phyloP scores from a whole-genome alignment of 1,284 basidiomycete genomes.

The Vanrija sp. region DNA sequence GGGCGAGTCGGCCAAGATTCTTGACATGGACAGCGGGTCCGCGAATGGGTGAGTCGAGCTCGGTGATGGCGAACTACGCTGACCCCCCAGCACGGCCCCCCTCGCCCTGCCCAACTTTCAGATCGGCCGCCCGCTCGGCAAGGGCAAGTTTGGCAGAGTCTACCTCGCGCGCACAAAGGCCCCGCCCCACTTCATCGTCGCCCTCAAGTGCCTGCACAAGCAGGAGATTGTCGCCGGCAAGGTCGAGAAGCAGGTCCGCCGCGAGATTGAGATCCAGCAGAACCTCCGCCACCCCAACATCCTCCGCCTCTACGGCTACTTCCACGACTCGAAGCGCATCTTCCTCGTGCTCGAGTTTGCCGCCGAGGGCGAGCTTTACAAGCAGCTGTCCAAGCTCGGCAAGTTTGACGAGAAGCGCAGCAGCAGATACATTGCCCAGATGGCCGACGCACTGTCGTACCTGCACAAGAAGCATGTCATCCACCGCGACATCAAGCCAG shows the following conservation, averaged over 20 bases:
- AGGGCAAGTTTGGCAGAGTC: slow-evolving; percentile 97
- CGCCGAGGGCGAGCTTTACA: slow-evolving; percentile 92
- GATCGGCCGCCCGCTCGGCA: slow-evolving; percentile 91
- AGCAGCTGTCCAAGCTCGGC: slow-evolving; percentile 80
- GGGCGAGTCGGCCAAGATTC: slow-evolving; percentile 67
- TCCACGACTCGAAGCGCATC: slow-evolving; percentile 96
- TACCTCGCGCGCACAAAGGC: slow-evolving; percentile 95
- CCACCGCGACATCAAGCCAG: slow-evolving; percentile 98
- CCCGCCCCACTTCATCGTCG: slow-evolving; percentile 86
- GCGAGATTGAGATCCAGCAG: slow-evolving; percentile 98
- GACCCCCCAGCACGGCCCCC: slow-evolving; percentile 49
- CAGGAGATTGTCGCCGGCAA: slow-evolving; percentile 83
- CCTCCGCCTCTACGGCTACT: slow-evolving; percentile 90
- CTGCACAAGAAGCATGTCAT: slow-evolving; percentile 96
- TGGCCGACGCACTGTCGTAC: slow-evolving; percentile 93
- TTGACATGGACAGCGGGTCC: slow-evolving; percentile 72
- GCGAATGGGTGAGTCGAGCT: slow-evolving; percentile 54
- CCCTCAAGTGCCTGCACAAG: slow-evolving; percentile 96
- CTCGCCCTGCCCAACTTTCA: slow-evolving; percentile 74
- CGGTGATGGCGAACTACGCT: neutral
- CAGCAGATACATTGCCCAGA: slow-evolving; percentile 87
- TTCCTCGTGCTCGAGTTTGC: slow-evolving; percentile 98
- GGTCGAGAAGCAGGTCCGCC: slow-evolving; percentile 91
- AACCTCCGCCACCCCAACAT: slow-evolving; percentile 95
- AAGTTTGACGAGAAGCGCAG: slow-evolving; percentile 83